A percentile compares a stretch with the other conserved stretches of the same genome.
Evolutionary conservation across 2,329 filamentous ascomycete species (phyloP).

Genomic region (Bipolaris cookei): DNA sequence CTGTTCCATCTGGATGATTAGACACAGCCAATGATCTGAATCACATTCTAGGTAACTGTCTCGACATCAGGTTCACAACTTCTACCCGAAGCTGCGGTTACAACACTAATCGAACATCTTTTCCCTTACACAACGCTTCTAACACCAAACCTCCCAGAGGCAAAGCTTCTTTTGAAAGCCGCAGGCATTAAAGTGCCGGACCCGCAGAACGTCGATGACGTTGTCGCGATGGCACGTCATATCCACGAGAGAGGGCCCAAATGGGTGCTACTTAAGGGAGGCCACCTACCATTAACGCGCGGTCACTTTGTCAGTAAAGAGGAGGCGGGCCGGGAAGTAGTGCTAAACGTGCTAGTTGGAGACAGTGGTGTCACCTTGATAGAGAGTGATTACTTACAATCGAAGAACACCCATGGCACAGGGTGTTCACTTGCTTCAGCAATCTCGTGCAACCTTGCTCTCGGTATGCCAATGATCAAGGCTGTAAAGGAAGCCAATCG

Average conservation of each 20-base stretch:
- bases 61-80: constrained; percentile 78
- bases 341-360: constrained; percentile 80
- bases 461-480: constrained; percentile 61
- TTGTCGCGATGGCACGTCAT: constrained; percentile 71
- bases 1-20: not conserved
- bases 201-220: constrained; percentile 65
- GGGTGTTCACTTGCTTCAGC: constrained; percentile 91
- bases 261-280: constrained; percentile 88
- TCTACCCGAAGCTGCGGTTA: constrained; percentile 69
- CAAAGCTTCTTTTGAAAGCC: constrained; percentile 66
- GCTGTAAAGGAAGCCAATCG: constrained; percentile 72
- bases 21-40: not conserved
- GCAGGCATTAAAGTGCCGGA: constrained; percentile 55
- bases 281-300: constrained; percentile 78
- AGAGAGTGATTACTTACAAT: constrained; percentile 72
- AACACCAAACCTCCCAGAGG: constrained; percentile 81
- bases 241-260: constrained; percentile 73
- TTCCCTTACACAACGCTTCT: constrained; percentile 71
- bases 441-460: constrained; percentile 74
- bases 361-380: constrained; percentile 65
- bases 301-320: constrained; percentile 65
- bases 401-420: constrained; percentile 88
- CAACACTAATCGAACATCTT: constrained; percentile 64
- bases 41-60: constrained; percentile 74
- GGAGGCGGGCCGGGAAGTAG: constrained; percentile 66